These are phyloP conservation scores for Penicillium subrubescens DNA, from an alignment of 495 filamentous ascomycete species.

Conservation along the genomic window DNA sequence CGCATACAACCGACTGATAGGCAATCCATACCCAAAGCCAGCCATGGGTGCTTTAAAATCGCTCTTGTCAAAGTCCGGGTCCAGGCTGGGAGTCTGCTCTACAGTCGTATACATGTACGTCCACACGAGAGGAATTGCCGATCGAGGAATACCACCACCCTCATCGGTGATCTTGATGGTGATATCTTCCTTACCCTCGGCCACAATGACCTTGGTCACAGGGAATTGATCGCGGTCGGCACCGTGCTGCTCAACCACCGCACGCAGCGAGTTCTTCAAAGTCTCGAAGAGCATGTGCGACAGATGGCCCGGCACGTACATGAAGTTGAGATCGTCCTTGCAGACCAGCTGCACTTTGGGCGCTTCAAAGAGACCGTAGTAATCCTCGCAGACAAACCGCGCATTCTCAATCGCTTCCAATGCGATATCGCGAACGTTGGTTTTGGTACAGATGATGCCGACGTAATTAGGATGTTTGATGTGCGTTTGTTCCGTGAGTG, in stretches of 20 bases:
- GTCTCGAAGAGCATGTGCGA: constrained; percentile 99
- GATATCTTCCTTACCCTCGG: constrained; percentile 96
- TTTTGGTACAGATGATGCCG: constrained; percentile 98
- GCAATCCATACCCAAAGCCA: constrained; percentile 94
- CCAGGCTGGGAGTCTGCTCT: constrained; percentile 88
- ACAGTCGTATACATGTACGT: constrained; percentile 99
- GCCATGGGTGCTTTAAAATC: constrained; percentile 99
- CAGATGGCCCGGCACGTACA: constrained; percentile 98
- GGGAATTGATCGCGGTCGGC: constrained; percentile 95
- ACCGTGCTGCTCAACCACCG: constrained; percentile 94
- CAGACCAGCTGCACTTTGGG: constrained; percentile 96
- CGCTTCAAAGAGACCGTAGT: constrained; percentile 96
- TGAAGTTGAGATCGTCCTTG: constrained; percentile 89
- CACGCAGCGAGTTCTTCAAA: constrained; percentile 94
- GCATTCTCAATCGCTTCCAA: constrained; percentile 98
- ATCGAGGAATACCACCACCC: constrained; percentile 90
- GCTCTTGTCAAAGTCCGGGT: constrained; percentile 98
- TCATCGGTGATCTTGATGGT: constrained; percentile 98
- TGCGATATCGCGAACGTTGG: constrained; percentile 92
- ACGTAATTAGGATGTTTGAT: constrained; percentile 89
- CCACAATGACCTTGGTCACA: constrained; percentile 94
- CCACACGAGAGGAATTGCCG: constrained; percentile 93
- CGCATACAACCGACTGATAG: constrained; percentile 91
- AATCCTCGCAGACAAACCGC: constrained; percentile 97
- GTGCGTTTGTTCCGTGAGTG: constrained; percentile 88